Evolutionary conservation across 2,329 filamentous ascomycete species (phyloP).

Genomic region (Beauveria sp.): DNA sequence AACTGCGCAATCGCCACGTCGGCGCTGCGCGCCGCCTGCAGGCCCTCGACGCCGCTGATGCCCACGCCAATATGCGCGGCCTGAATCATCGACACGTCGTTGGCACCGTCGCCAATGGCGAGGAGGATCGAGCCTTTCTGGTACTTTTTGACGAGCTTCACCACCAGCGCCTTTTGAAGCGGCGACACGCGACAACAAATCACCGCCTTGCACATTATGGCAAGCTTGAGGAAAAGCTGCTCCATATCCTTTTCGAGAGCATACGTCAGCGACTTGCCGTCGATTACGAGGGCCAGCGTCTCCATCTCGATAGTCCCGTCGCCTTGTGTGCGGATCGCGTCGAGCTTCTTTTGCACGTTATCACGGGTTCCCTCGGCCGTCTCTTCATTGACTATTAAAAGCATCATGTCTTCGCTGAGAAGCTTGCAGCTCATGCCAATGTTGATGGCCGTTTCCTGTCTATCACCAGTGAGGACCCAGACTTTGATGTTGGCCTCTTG

Average conservation of each 20-base stretch:
- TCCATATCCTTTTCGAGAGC: conserved; percentile 91
- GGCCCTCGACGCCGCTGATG: conserved; percentile 93
- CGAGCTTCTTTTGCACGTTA: conserved; percentile 88
- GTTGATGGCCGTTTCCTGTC: conserved; percentile 98
- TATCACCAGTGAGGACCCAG: conserved; percentile 95
- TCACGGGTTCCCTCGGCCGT: conserved; percentile 68
- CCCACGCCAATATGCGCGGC: conserved; percentile 96
- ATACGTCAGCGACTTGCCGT: conserved; percentile 90
- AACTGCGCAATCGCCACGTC: conserved; percentile 96
- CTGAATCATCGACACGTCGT: conserved; percentile 99
- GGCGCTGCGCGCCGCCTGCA: conserved; percentile 90
- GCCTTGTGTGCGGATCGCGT: conserved; percentile 79
- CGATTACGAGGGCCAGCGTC: conserved; percentile 84
- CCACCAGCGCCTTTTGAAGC: conserved; percentile 91
- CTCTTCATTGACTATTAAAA: conserved; percentile 94
- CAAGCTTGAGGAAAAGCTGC: conserved; percentile 85
- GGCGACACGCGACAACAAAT: conserved; percentile 97
- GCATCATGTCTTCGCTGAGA: conserved; percentile 96
- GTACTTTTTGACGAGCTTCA: conserved; percentile 91
- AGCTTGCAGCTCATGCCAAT: conserved; percentile 99
- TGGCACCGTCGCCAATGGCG: conserved; percentile 94
- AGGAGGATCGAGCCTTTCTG: conserved; percentile 86
- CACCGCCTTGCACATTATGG: conserved; percentile 96
- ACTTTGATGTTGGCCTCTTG: conserved; percentile 97
- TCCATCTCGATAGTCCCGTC: conserved; percentile 73